phyloP scores from a whole-genome alignment of 176 grass and related monocot species.

The Phoenix roebelenii region DNA sequence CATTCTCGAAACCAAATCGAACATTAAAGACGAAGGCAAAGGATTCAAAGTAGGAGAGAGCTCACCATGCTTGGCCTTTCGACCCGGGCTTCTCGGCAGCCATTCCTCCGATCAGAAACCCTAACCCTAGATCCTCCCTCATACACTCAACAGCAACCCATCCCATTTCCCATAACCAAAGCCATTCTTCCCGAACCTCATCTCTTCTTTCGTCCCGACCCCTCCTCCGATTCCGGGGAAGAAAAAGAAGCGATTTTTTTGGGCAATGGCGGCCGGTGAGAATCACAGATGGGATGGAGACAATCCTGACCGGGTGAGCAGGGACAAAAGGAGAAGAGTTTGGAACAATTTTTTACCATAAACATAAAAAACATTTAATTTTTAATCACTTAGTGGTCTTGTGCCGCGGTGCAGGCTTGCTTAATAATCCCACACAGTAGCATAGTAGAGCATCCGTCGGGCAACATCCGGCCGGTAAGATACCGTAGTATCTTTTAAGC shows the following conservation, averaged over 20 bases:
- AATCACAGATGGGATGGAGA: conserved; percentile 31
- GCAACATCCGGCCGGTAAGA: too few species aligned
- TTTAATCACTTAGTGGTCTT: background rate
- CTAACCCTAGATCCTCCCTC: conserved; percentile 1
- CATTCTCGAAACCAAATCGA: too few species aligned
- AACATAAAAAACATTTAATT: conserved; percentile 11
- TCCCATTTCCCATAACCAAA: too few species aligned
- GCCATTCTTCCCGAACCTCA: conserved; percentile 27
- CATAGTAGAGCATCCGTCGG: too few species aligned
- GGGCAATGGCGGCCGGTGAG: conserved; percentile 13
- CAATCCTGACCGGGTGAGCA: conserved; percentile 37
- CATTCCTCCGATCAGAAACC: conserved; percentile 21
- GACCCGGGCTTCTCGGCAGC: conserved; percentile 31
- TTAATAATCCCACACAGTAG: background rate
- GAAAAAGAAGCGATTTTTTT: background rate
- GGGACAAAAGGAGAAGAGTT: conserved; percentile 24
- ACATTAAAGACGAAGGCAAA: conserved; percentile 1
- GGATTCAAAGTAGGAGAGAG: background rate
- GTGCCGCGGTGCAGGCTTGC: conserved; percentile 13
- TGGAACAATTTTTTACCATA: conserved; percentile 1
- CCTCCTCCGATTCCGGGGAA: background rate
- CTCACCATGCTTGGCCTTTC: conserved; percentile 86
- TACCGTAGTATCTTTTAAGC: too few species aligned
- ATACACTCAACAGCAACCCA: conserved; percentile 14
- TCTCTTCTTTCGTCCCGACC: background rate